These are phyloP conservation scores for Scheffersomyces segobiensis DNA, from an alignment of 1,139 yeast genomes.

Conservation along the genomic window DNA sequence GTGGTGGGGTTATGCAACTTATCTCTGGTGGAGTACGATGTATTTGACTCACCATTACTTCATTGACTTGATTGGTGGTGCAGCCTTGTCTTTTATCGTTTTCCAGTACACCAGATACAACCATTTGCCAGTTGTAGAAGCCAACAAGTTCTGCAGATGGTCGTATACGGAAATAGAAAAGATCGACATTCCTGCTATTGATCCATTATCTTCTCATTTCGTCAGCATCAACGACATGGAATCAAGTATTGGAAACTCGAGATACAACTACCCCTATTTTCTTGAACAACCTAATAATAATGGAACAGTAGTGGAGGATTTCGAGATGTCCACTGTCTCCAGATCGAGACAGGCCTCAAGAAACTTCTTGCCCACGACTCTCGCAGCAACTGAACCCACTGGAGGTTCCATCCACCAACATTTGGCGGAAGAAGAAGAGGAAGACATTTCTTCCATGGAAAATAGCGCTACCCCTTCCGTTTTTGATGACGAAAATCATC, in stretches of 20 bases:
- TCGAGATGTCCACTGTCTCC: constrained; percentile 30
- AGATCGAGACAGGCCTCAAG: constrained; percentile 38
- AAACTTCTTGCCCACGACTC: constrained; percentile 15
- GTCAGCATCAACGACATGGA: constrained; percentile 2
- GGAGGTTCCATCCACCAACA: constrained; percentile 16
- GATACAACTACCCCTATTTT: constrained; percentile 1
- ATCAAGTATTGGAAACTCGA: constrained; percentile 5
- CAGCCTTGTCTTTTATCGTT: constrained; percentile 68
- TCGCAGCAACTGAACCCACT: constrained; percentile 14
- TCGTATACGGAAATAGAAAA: constrained; percentile 52
- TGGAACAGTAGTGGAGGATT: constrained; percentile 11
- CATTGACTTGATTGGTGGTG: constrained; percentile 89
- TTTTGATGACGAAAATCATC: constrained; percentile 27
- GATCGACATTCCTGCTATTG: constrained; percentile 26
- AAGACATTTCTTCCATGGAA: constrained; percentile 29
- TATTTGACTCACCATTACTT: constrained; percentile 94
- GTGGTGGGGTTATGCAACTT: constrained; percentile 74
- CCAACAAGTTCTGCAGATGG: constrained; percentile 78
- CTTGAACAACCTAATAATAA: constrained; percentile 1
- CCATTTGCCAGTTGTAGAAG: constrained; percentile 70
- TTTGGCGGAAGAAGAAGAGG: constrained; percentile 25
- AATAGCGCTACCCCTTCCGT: constrained; percentile 44
- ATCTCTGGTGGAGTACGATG: constrained; percentile 99
- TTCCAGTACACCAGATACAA: constrained; percentile 73
- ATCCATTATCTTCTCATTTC: constrained; percentile 29